A percentile compares a stretch with the other conserved stretches of the same genome.
Evolutionary conservation across 169 alveolate genomes (phyloP).

Genomic region (Blepharisma undulans): DNA sequence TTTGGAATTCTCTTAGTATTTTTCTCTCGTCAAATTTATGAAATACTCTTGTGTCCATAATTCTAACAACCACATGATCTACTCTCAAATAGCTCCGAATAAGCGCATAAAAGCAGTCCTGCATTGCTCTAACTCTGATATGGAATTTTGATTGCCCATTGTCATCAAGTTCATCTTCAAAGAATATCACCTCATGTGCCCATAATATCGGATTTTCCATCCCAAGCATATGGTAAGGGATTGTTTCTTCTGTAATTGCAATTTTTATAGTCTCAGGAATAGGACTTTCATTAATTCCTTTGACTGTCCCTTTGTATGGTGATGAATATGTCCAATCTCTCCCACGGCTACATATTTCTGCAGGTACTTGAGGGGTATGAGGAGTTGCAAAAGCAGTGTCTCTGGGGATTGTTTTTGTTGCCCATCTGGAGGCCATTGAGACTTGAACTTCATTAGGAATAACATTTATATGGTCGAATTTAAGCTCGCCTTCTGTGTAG

Average conservation of each 20-base stretch:
- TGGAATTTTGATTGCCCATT: conserved; percentile 63
- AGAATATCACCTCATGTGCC: conserved; percentile 67
- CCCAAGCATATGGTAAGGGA: conserved; percentile 68
- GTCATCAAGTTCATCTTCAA: conserved; percentile 79
- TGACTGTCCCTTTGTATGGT: conserved; percentile 71
- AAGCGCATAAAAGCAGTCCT: conserved; percentile 87
- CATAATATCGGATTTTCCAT: conserved; percentile 77
- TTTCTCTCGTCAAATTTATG: conserved; percentile 73
- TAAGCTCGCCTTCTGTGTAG: neutral
- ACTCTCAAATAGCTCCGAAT: conserved; percentile 85
- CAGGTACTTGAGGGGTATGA: neutral
- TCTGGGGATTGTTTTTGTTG: neutral
- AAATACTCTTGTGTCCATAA: conserved; percentile 85
- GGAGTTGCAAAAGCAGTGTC: neutral
- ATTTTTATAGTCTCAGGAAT: neutral
- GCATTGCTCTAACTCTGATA: conserved; percentile 87
- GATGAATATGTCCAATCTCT: conserved; percentile 82
- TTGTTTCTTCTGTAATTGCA: conserved; percentile 53
- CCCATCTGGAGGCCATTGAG: conserved; percentile 1
- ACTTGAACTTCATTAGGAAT: conserved; percentile 19
- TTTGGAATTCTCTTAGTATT: conserved; percentile 79
- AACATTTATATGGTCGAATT: neutral
- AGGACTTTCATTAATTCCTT: neutral
- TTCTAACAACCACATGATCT: conserved; percentile 85
- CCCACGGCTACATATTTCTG: neutral